Evolutionary conservation across 495 filamentous ascomycete genomes (phyloP), one percentile per base, ranked within the genome.

Genomic region (Trichodelitschia bisporula): DNA sequence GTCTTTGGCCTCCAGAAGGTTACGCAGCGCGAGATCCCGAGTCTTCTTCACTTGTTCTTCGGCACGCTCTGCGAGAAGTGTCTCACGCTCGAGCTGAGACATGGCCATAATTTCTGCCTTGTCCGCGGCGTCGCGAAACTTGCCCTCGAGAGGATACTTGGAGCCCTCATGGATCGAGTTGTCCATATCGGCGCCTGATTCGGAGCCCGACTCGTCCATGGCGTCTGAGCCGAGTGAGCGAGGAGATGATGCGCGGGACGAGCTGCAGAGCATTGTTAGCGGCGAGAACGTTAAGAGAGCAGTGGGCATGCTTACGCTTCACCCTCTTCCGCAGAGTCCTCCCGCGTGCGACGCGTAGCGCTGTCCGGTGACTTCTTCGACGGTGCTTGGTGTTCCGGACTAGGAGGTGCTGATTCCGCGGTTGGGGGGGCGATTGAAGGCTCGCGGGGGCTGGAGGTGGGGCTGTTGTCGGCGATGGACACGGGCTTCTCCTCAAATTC

Each of bases 131-230:
- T 72, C 75, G 36, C 66, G 62, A 54, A 80, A 95, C 18, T 82
- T 70, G 29, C 80, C 80, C 26, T 95, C 89, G 36, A 92, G 59
- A 0, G 86, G 80, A 42, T 80, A 95, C 18, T 77, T 67, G 2
- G 62, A 58, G 15, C 64, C 69, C 31, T 70, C 60, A 9, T 62
- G 10, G 11, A 13, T 17, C 10, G 6, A 57, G 30, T 68, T 62
- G 19, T 58, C 57, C 18, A 54, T 51, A 19, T 46, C 50, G 11
- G 51, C 52, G 47, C 57, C 60, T 38, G 52, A 42, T 21, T 73
- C 76, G 3, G 73, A 73, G 34, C 82, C 75, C 14, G 79, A 89
- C 44, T 90, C 83, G 30, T 77, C 77, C 78, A 91, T 90, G 2
- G 76, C 69, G 9, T 71, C 80, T 16, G 79, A 90, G 38, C 72